A percentile compares a stretch with the other conserved stretches of the same genome.
phyloP scores from a whole-genome alignment of 2,329 filamentous ascomycete genomes.

The Colletotrichum graminicola region DNA sequence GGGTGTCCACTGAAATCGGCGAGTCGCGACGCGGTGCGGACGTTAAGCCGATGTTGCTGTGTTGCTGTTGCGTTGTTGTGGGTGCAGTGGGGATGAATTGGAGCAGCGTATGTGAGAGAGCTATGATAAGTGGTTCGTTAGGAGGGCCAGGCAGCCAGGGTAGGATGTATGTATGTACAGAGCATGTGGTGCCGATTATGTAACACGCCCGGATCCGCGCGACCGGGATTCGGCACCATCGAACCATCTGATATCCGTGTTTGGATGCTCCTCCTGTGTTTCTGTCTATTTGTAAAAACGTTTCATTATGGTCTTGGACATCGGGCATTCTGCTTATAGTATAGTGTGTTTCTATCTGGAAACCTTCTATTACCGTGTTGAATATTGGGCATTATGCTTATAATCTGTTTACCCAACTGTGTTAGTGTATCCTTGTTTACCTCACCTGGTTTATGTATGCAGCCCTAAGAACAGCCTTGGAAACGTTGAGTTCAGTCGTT shows the following conservation, averaged over 20 bases:
- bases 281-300: no score
- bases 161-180: not conserved
- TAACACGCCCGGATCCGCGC: conserved; percentile 16
- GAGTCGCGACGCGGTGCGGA: not conserved
- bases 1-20: not conserved
- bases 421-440: no score
- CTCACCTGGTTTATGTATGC: no score
- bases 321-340: no score
- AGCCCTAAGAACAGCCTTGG: no score
- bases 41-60: no score
- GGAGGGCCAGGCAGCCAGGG: not conserved
- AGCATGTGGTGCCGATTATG: conserved; percentile 12
- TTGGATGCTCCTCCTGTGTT: not conserved
- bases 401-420: no score
- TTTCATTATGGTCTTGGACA: no score
- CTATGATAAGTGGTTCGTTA: not conserved
- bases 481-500: no score
- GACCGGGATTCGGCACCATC: not conserved
- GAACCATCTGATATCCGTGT: not conserved
- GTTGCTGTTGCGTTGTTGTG: not conserved
- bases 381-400: no score
- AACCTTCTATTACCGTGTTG: no score
- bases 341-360: no score
- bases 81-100: not conserved
- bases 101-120: not conserved